Percentiles rank a stretch among this genome's conserved stretches.
Evolutionary conservation across 192 early-diverging fungal genomes (phyloP).

Genomic region (Umbelopsis isabellina): DNA sequence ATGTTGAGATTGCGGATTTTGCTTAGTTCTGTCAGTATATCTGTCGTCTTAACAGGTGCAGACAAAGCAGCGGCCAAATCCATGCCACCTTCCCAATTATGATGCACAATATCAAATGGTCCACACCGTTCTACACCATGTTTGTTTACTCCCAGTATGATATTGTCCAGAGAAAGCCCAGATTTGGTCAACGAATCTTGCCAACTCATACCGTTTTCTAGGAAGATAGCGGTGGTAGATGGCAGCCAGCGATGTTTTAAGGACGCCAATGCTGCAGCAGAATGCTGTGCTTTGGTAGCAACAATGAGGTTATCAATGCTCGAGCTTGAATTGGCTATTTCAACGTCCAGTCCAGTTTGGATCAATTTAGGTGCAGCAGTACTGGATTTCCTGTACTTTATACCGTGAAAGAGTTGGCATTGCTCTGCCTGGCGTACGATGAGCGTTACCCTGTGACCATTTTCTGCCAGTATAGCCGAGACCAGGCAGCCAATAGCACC

Average conservation of each 20-base stretch:
- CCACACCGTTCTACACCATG: conserved; percentile 29
- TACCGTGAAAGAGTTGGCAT: conserved; percentile 28
- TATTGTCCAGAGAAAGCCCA: conserved; percentile 24
- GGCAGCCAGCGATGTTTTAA: conserved; percentile 45
- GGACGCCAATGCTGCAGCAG: conserved; percentile 45
- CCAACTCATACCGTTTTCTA: conserved; percentile 71
- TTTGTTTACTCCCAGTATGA: conserved; percentile 28
- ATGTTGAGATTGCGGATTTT: conserved; percentile 32
- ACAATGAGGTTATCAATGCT: conserved; percentile 55
- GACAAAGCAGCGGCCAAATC: neutral
- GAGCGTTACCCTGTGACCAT: conserved; percentile 53
- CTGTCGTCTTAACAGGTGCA: neutral
- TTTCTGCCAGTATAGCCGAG: conserved; percentile 57
- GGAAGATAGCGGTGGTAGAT: conserved; percentile 52
- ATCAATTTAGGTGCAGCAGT: neutral
- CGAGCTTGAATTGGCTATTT: neutral
- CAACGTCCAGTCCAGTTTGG: neutral
- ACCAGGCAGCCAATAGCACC: conserved; percentile 73
- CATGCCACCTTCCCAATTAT: conserved; percentile 21
- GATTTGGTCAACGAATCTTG: conserved; percentile 45
- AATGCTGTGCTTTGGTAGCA: conserved; percentile 67
- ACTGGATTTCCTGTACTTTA: neutral
- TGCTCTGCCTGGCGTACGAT: conserved; percentile 45
- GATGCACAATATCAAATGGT: conserved; percentile 31
- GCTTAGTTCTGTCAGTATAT: neutral